phyloP scores from a whole-genome alignment of 345 rosid species.

The Brassica rapa region DNA sequence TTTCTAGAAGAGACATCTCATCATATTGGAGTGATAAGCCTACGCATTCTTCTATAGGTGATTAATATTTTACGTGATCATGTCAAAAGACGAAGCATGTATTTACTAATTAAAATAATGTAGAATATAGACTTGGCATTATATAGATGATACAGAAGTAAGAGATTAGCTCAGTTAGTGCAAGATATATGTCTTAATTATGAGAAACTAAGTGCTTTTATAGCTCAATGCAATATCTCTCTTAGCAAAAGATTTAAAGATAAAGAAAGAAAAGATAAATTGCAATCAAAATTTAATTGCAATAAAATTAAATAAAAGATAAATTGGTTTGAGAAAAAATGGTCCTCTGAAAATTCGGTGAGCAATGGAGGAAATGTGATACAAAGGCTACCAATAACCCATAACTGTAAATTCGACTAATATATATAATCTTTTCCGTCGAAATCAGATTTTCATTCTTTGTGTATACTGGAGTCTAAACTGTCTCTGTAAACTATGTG shows the following conservation, averaged over 20 bases:
- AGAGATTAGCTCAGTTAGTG: background rate
- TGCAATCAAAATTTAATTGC: background rate
- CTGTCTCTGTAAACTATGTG: background rate
- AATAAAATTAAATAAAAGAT: background rate
- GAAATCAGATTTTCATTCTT: background rate
- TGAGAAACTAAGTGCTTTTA: background rate
- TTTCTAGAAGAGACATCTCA: conserved; percentile 32
- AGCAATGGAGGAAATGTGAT: background rate
- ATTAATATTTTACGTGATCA: background rate
- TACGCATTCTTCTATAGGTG: conserved; percentile 9
- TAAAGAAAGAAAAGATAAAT: background rate
- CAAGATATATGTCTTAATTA: background rate
- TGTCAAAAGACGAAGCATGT: background rate
- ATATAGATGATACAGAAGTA: background rate
- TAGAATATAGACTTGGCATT: background rate
- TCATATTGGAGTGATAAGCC: background rate
- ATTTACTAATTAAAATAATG: background rate
- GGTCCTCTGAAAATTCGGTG: conserved; percentile 15
- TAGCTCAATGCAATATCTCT: background rate
- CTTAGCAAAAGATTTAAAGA: background rate
- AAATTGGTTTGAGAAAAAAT: background rate
- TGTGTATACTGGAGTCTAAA: background rate
- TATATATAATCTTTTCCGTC: background rate
- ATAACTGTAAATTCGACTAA: background rate
- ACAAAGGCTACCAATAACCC: background rate